These are phyloP conservation scores for Cryptococcus jaspeensis DNA, from an alignment of 1,284 basidiomycete genomes.

Conservation along the genomic window DNA sequence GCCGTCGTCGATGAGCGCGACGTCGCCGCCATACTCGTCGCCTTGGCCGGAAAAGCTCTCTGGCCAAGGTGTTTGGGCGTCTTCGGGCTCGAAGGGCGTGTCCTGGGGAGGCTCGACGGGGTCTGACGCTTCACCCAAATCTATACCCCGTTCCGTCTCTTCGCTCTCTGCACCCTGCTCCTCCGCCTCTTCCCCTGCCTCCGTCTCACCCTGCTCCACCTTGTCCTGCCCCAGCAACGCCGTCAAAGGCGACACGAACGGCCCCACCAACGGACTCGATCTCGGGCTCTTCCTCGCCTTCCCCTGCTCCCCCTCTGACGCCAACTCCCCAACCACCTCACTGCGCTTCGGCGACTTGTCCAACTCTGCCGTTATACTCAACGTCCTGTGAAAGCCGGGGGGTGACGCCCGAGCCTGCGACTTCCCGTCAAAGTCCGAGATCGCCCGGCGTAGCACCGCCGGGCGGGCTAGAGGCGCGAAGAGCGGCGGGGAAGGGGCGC, in stretches of 20 bases:
- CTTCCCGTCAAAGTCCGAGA: conserved; percentile 32
- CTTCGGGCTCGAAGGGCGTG: no score
- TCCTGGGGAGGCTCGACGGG: no score
- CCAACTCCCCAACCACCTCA: conserved; percentile 7
- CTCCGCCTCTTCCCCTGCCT: no score
- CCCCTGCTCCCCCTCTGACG: conserved; percentile 1
- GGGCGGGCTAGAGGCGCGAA: conserved; percentile 29
- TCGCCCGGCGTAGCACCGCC: conserved; percentile 23
- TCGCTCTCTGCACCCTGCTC: no score
- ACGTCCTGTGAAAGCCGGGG: conserved; percentile 21
- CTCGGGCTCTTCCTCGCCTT: conserved; percentile 24
- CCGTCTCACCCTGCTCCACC: no score
- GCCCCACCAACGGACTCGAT: conserved; percentile 11
- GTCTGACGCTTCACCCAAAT: neutral
- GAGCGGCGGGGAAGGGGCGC: conserved; percentile 17
- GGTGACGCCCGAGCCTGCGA: conserved; percentile 3
- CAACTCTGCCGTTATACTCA: conserved; percentile 21
- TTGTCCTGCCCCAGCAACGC: no score
- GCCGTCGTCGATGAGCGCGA: conserved; percentile 41
- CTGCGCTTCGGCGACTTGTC: conserved; percentile 25
- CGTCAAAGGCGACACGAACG: neutral
- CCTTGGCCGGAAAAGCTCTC: no score
- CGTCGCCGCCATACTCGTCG: conserved; percentile 13
- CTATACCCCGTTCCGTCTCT: no score
- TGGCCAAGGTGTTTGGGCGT: no score